phyloP scores from a whole-genome alignment of 2,329 filamentous ascomycete species.

The Lasiodiplodia theobromae region DNA sequence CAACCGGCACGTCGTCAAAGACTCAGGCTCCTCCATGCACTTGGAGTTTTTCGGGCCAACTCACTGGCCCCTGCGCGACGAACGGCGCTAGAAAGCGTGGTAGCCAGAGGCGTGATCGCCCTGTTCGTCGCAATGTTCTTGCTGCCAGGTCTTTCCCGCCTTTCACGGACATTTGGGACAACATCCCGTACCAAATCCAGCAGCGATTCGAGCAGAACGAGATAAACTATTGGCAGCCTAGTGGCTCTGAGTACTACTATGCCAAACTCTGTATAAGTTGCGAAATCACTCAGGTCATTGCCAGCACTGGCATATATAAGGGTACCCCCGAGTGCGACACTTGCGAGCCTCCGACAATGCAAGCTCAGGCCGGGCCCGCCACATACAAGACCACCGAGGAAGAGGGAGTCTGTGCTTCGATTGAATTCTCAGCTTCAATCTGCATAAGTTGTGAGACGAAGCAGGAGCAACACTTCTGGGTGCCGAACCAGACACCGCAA shows the following conservation, averaged over 20 bases:
- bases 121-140: neutral
- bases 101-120: too few species aligned
- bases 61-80: neutral
- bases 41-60: neutral
- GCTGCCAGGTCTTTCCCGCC: neutral
- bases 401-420: neutral
- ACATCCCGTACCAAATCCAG: neutral
- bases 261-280: constrained; percentile 5
- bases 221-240: constrained; percentile 12
- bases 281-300: neutral
- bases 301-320: neutral
- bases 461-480: constrained; percentile 13
- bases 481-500: neutral
- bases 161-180: neutral
- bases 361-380: constrained; percentile 3
- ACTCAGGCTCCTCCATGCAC: neutral
- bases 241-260: constrained; percentile 15
- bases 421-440: neutral
- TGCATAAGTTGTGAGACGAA: constrained; percentile 12
- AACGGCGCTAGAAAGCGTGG: too few species aligned
- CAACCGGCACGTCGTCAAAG: too few species aligned
- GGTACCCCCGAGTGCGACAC: neutral
- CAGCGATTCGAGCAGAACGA: constrained; percentile 7
- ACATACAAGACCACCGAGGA: neutral
- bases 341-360: constrained; percentile 9